A percentile compares a stretch with the other conserved stretches of the same genome.
Conservation (phyloP, 768 basidiomycete genomes). For the Dioszegia aurantiaca region DNA sequence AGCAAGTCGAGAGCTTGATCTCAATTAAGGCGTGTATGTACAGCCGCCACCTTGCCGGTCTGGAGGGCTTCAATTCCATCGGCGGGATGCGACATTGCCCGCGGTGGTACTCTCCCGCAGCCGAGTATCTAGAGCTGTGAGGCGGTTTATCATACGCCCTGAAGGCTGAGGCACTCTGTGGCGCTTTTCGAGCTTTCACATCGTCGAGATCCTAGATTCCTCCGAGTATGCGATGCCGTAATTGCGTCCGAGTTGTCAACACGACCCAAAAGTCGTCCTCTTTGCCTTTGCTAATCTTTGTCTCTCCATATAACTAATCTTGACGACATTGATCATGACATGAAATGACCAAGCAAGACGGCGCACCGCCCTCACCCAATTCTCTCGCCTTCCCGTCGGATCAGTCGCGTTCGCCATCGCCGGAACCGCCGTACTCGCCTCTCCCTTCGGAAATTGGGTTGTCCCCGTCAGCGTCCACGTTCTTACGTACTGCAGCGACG, state of each 20-base stretch:
- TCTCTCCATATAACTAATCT: background rate
- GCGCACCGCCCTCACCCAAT: slow-evolving; percentile 6
- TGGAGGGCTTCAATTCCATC: too few relatives aligned
- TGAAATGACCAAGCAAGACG: slow-evolving; percentile 1
- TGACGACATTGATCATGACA: background rate
- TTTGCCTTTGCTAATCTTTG: background rate
- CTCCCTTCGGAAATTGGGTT: background rate
- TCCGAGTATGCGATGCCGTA: too few relatives aligned
- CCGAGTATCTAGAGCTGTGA: too few relatives aligned
- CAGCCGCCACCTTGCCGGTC: too few relatives aligned
- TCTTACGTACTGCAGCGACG: slow-evolving; percentile 41
- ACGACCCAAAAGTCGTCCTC: background rate
- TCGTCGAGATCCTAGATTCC: too few relatives aligned
- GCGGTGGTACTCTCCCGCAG: too few relatives aligned
- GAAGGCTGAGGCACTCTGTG: too few relatives aligned
- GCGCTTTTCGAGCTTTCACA: too few relatives aligned
- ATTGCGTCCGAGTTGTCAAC: too few relatives aligned
- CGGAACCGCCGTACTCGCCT: slow-evolving; percentile 1
- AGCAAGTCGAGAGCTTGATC: slow-evolving; percentile 35
- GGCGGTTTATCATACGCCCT: too few relatives aligned
- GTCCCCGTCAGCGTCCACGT: slow-evolving; percentile 34
- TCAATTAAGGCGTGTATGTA: too few relatives aligned
- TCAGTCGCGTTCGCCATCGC: slow-evolving; percentile 5
- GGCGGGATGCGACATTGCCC: too few relatives aligned
- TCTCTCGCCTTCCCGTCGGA: slow-evolving; percentile 7